A percentile compares a stretch with the other conserved stretches of the same genome.
phyloP scores from a whole-genome alignment of 1,139 yeast species.

The Hansenula sp. region DNA sequence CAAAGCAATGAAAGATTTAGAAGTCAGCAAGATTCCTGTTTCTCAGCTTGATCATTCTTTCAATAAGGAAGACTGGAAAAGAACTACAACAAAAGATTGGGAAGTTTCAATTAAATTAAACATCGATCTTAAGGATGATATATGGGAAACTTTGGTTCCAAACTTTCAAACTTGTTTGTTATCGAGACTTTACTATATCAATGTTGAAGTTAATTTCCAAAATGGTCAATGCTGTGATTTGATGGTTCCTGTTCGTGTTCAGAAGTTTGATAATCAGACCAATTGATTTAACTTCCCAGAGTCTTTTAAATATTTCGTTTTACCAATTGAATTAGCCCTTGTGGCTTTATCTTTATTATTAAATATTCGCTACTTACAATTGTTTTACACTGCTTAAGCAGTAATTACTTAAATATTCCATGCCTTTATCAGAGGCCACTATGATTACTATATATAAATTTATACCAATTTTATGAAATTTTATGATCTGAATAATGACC shows the following conservation, averaged over 20 bases:
- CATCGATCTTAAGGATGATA: slow-evolving; percentile 8
- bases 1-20: slow-evolving; percentile 16
- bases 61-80: not conserved
- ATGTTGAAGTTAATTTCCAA: slow-evolving; percentile 28
- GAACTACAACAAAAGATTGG: not conserved
- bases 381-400: no score
- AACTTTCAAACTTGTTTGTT: slow-evolving; percentile 53
- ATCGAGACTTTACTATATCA: slow-evolving; percentile 44
- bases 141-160: slow-evolving; percentile 1
- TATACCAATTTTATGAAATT: no score
- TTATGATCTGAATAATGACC: no score
- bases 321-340: no score
- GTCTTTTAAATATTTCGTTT: no score
- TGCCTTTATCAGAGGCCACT: no score
- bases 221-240: slow-evolving; percentile 23
- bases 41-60: slow-evolving; percentile 8
- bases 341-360: no score
- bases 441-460: no score
- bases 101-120: slow-evolving; percentile 16
- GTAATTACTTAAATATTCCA: no score
- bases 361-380: no score
- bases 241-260: slow-evolving; percentile 30
- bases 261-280: slow-evolving; percentile 3
- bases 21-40: slow-evolving; percentile 7
- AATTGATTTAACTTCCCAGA: no score